A percentile compares a stretch with the other conserved stretches of the same genome.
Conservation (phyloP, 257 asterid genomes). For the Solanum lignicaule region DNA sequence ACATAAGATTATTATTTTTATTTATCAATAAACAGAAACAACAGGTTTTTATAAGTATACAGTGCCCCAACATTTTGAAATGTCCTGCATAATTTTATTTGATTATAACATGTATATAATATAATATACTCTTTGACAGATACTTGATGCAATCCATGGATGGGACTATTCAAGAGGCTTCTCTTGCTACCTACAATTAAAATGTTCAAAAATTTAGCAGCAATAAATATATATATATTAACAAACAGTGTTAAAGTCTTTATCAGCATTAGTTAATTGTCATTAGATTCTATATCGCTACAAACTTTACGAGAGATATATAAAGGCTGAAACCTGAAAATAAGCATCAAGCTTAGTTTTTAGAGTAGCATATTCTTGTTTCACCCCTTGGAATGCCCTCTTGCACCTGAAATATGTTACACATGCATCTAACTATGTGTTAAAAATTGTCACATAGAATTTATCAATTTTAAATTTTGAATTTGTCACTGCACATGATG, state of each 20-base stretch:
- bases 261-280: too few relatives aligned
- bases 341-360: conserved; percentile 55
- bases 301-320: background rate
- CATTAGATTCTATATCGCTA: too few relatives aligned
- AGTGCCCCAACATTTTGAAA: background rate
- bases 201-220: background rate
- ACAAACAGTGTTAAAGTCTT: background rate
- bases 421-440: background rate
- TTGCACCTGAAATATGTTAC: conserved; percentile 34
- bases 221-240: too few relatives aligned
- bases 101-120: background rate
- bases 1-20: background rate
- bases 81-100: background rate
- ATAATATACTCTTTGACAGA: background rate
- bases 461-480: background rate
- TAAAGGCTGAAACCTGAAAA: conserved; percentile 38
- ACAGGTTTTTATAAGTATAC: background rate
- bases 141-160: background rate
- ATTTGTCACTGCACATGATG: background rate
- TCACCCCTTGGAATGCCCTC: conserved; percentile 48
- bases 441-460: background rate
- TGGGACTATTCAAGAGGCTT: background rate
- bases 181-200: background rate
- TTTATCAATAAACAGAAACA: background rate
- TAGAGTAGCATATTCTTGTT: conserved; percentile 54